Evolutionary conservation across 306 rosid genomes (phyloP), one percentile per base, ranked within the genome.

Genomic region (Spatholobus suberectus): DNA sequence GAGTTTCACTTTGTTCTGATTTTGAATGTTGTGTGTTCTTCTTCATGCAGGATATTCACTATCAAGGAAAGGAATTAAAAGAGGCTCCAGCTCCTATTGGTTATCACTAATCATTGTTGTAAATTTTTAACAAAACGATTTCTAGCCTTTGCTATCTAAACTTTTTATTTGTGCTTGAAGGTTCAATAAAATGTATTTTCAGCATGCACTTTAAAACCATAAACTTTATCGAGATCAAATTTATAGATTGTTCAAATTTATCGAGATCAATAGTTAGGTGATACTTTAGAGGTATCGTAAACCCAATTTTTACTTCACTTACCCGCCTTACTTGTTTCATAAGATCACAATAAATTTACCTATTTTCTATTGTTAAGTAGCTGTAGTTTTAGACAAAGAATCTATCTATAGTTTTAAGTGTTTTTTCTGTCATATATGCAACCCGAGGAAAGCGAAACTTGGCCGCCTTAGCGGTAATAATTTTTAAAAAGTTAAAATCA

Each of bases 31-130:
- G 8, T 54, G 34, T 63, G 20, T 55, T 63, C 5, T 44, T 37
- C 26, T 66, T 66, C 11, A 2, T 78, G 81, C 86, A 87, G 90
- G 90, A 87, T 78, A 87, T 87, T 46, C 90, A 87, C 3, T 78
- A 51, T 15, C 88, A 87, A 75, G 90, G 87, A 70, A 87, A 85
- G 73, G 77, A 85, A 85, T 44, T 87, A 54, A 85, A 67, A 27
- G 88, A 87, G 26, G 86, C 88, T 34, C 90, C 90, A 43, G 90
- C 90, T 61, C 90, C 90, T 2, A 0, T 85, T 73, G 90, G 90
- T 18, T 85, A 85, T 69, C 88, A 85, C 59, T 84, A 83, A 84
- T 37, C 71, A 43, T 79, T 78, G 40, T 51, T 58, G 35, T 24
- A 23, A 15, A 63, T 10, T 73, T 37, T 49, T 65, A 4, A 24